Percentiles rank a stretch among this genome's conserved stretches.
Evolutionary conservation across 495 filamentous ascomycete genomes (phyloP).

Genomic region (Parathielavia appendiculata): DNA sequence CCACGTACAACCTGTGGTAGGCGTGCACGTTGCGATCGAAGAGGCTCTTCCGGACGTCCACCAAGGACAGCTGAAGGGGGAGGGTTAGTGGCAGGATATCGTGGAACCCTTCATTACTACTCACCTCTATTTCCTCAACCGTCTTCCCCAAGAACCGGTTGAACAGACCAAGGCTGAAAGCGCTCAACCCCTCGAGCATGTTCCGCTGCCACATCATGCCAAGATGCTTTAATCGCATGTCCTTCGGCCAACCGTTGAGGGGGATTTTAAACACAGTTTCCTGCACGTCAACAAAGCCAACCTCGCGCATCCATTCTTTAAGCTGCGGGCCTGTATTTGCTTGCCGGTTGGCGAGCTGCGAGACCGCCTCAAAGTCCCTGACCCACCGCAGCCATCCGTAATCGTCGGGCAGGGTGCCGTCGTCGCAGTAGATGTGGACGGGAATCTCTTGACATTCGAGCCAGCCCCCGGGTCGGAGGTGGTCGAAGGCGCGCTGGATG

Average conservation of each 20-base stretch:
- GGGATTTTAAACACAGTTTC: conserved; percentile 54
- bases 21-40: conserved; percentile 51
- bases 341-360: conserved; percentile 48
- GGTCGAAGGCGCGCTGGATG: conserved; percentile 36
- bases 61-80: conserved; percentile 49
- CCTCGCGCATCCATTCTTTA: conserved; percentile 52
- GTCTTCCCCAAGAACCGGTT: conserved; percentile 37
- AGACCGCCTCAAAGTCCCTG: conserved; percentile 44
- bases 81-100: conserved; percentile 1
- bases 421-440: conserved; percentile 54
- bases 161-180: conserved; percentile 29
- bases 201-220: conserved; percentile 36
- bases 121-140: conserved; percentile 39
- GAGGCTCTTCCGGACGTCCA: conserved; percentile 53
- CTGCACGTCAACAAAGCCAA: conserved; percentile 60
- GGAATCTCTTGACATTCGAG: conserved; percentile 61
- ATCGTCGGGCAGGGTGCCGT: conserved; percentile 48
- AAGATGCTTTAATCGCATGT: conserved; percentile 25
- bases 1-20: conserved; percentile 50
- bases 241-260: conserved; percentile 48
- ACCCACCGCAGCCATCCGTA: conserved; percentile 50
- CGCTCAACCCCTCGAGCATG: conserved; percentile 30
- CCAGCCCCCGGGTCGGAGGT: conserved; percentile 60
- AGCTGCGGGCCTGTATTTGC: conserved; percentile 47
- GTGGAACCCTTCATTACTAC: conserved; percentile 7